Evolutionary conservation across 2,329 filamentous ascomycete genomes (phyloP).

Genomic region (Cladosporium sp.): DNA sequence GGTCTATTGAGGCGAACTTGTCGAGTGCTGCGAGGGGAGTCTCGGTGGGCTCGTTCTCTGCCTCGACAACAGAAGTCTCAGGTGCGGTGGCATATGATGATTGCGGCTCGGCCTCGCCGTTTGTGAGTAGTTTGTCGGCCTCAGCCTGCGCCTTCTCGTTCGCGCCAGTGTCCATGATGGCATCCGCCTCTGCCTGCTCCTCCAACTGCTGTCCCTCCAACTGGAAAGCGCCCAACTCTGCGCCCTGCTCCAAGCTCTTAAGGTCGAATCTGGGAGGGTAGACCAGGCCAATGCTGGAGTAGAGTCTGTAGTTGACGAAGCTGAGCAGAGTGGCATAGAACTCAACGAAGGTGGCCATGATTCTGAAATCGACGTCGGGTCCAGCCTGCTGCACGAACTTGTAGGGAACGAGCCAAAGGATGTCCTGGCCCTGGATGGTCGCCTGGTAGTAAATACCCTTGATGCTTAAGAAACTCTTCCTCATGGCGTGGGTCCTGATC

Average conservation of each 20-base stretch:
- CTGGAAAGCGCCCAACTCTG: conserved; percentile 86
- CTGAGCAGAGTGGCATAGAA: conserved; percentile 97
- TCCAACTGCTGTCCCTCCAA: conserved; percentile 72
- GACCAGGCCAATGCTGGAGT: conserved; percentile 85
- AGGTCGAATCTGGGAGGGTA: conserved; percentile 95
- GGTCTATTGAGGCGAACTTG: conserved; percentile 83
- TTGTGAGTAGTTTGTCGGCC: conserved; percentile 47
- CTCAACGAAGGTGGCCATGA: conserved; percentile 98
- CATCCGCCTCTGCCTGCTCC: conserved; percentile 32
- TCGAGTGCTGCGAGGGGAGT: conserved; percentile 63
- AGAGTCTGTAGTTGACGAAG: conserved; percentile 94
- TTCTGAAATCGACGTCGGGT: conserved; percentile 94
- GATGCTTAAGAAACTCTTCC: conserved; percentile 96
- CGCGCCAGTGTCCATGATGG: conserved; percentile 32
- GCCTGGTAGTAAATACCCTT: conserved; percentile 99
- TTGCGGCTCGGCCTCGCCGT: conserved; percentile 20
- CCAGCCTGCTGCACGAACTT: conserved; percentile 95
- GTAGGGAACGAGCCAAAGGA: conserved; percentile 96
- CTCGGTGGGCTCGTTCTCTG: conserved; percentile 33
- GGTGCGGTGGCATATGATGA: conserved; percentile 32
- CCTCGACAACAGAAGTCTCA: conserved; percentile 42
- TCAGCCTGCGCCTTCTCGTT: conserved; percentile 51
- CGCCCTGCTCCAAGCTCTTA: conserved; percentile 83
- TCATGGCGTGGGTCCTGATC: conserved; percentile 85
- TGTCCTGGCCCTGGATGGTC: conserved; percentile 93